Base-by-base conservation (phyloP, 345 rosid species). In the Populus deltoides region DNA sequence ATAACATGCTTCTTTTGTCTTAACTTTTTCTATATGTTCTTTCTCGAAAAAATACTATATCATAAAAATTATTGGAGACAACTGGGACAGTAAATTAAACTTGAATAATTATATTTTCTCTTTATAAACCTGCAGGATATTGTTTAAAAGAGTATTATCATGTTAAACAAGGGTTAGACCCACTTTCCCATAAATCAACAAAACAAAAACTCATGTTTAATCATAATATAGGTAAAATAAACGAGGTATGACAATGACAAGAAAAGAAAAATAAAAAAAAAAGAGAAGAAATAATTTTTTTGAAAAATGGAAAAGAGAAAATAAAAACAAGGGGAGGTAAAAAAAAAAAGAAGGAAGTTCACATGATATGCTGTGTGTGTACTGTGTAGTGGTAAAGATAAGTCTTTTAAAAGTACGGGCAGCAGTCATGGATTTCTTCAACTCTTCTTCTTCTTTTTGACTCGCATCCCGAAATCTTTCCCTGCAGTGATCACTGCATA, bases 351-450 rank as follows among this genome's bases (percentile, higher is more conserved):
- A 33, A 4, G 6, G 66, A 41, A 68, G 53, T 55, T 76, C 67
- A 68, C 53, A 53, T 17, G 62, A 49, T 24, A 4, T 33, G 13
- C 20, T 27, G 27, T 45, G 13, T 3, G 3, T 15, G 3, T 2
- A 3, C 33, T 31, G 51, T 17, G 9, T 18, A 53, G 24, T 1
- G 0, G 22, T 13, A 47, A 67, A 29, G 70, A 63, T 74, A 43
- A 74, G 31, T 36, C 33, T 3, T 39, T 59, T 36, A 4, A 7
- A 36, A 20, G 66, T 67, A 51, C 66, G 68, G 35, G 78, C 27
- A 72, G 72, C 36, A 76, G 51, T 39, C 53, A 11, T 51, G 35
- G 36, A 68, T 49, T 68, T 51, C 78, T 66, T 51, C 61, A 15
- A 67, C 69, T 8, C 27, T 29, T 20, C 18, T 15, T 38, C 67